These are phyloP conservation scores for Monosporozyma yasuniensis DNA, from an alignment of 805 yeast genomes.

Conservation along the genomic window DNA sequence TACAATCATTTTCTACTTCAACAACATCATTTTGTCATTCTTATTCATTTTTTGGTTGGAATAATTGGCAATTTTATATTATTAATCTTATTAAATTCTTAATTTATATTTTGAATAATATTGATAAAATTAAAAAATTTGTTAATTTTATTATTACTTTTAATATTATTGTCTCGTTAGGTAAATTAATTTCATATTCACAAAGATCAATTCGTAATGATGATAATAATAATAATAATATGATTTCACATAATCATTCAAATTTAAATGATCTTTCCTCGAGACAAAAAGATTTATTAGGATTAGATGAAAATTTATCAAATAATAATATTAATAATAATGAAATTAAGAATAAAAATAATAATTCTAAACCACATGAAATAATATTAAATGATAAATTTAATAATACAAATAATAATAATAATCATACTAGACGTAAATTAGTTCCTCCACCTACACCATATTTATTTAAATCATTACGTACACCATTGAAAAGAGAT, in stretches of 20 bases:
- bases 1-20: not conserved
- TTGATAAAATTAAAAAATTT: not conserved
- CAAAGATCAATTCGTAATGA: constrained; percentile 8
- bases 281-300: constrained; percentile 30
- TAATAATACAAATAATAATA: not conserved
- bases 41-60: not conserved
- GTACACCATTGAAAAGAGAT: constrained; percentile 20
- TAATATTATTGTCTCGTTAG: constrained; percentile 26
- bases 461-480: constrained; percentile 23
- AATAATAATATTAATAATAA: not conserved
- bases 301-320: constrained; percentile 14
- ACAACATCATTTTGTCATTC: not conserved
- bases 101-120: constrained; percentile 16
- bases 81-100: not conserved
- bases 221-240: constrained; percentile 19
- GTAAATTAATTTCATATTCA: constrained; percentile 27
- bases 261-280: constrained; percentile 13
- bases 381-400: constrained; percentile 4
- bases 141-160: constrained; percentile 23
- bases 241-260: not conserved
- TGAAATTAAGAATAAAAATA: not conserved
- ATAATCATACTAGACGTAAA: not conserved
- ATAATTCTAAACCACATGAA: constrained; percentile 11
- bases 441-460: constrained; percentile 10
- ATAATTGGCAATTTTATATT: not conserved